Percentiles rank a stretch among this genome's conserved stretches.
phyloP scores from a whole-genome alignment of 768 basidiomycete species.

The Lactifluus pinguis region DNA sequence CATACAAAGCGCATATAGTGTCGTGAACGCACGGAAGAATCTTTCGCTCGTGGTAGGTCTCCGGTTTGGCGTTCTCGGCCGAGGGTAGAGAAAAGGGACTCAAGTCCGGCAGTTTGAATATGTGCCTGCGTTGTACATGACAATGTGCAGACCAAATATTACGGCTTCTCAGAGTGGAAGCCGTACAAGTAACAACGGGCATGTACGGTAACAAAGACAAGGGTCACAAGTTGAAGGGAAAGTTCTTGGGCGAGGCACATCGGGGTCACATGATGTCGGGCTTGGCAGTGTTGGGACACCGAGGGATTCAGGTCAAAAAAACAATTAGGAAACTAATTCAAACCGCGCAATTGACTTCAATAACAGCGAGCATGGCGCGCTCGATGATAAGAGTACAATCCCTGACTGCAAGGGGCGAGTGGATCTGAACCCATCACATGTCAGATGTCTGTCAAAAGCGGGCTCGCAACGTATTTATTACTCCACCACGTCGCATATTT shows the following conservation, averaged over 20 bases:
- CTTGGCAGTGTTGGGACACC: too few relatives aligned
- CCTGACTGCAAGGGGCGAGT: not conserved
- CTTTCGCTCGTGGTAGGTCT: constrained; percentile 75
- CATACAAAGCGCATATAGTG: constrained; percentile 8
- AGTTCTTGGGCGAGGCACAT: too few relatives aligned
- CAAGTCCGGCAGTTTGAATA: constrained; percentile 38
- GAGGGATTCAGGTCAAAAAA: not conserved
- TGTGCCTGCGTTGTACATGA: constrained; percentile 8
- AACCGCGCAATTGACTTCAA: constrained; percentile 13
- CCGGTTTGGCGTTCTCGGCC: constrained; percentile 33
- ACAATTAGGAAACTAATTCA: not conserved
- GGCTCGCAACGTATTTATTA: not conserved
- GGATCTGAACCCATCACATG: not conserved
- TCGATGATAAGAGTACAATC: not conserved
- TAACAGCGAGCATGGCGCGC: constrained; percentile 14
- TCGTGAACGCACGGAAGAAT: constrained; percentile 69
- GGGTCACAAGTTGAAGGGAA: not conserved
- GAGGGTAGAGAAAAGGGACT: constrained; percentile 35
- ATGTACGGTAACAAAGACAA: not conserved
- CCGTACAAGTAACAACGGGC: constrained; percentile 6
- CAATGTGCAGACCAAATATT: not conserved
- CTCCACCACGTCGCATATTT: not conserved
- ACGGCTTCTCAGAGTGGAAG: not conserved
- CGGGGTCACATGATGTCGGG: not conserved
- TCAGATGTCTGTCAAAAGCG: not conserved